Evolutionary conservation across 169 alveolate species (phyloP), one percentile per base, ranked within the genome.

Genomic region (Neospora caninum): DNA sequence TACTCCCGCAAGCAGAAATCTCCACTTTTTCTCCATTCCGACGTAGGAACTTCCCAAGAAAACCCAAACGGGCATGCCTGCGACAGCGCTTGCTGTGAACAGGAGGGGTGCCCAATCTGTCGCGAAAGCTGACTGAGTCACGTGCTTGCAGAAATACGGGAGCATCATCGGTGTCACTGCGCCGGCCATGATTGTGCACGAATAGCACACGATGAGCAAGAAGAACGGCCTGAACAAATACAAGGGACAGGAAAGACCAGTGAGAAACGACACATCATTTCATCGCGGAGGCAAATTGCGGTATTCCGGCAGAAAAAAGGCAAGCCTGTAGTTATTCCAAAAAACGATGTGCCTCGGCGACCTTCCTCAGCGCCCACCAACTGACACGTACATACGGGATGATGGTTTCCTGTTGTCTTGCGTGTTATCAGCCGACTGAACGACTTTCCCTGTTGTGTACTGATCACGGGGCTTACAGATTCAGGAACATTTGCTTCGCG

Each of bases 31-130:
- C 73, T 88, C 93, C 83, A 88, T 36, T 4, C 82, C 64, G 41
- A 88, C 82, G 58, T 58, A 88, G 41, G 86, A 58, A 82, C 93
- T 88, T 18, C 93, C 93, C 84, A 88, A n/a, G 84, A 80, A 67
- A 36, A 91, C 91, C 94, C 94, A 91, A 0, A 91, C 9, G 43
- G 91, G 91, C 88, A 82, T 80, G 10, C 88, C 88, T 10, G 42
- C 91, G 25, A 91, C 88, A 0, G 94, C 91, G 70, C 91, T 80
- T n/a, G 91, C 91, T n/a, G 94, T 80, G 58, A 91, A 91, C 25
- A 91, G 88, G 20, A 91, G 94, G 20, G 94, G 91, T 22, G 91
- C 91, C 94, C 94, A 91, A 73, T 91, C 91, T 1, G 94, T 82
- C 31, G 91, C 88, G 58, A 91, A 91, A 9, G 64, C 29, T 22